phyloP scores from a whole-genome alignment of 768 basidiomycete species.

The Calocera viscosa region DNA sequence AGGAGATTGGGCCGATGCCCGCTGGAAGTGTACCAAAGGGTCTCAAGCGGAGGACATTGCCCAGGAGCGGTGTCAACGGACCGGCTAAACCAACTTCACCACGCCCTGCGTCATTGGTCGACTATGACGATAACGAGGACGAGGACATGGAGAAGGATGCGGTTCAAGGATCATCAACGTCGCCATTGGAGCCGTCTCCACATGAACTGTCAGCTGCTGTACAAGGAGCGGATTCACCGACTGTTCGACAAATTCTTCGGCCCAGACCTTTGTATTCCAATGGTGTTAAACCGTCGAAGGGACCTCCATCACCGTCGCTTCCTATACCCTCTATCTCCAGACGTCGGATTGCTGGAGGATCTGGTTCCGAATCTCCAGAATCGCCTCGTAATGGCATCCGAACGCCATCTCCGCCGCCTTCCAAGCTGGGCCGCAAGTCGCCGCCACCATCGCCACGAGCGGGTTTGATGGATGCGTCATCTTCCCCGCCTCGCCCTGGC shows the following conservation, averaged over 20 bases:
- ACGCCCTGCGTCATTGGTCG: constrained; percentile 34
- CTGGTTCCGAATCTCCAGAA: constrained; percentile 8
- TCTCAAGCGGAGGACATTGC: not conserved
- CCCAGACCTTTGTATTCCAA: constrained; percentile 9
- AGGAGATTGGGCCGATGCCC: constrained; percentile 30
- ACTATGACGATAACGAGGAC: constrained; percentile 68
- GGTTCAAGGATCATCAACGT: not conserved
- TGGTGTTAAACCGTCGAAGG: constrained; percentile 18
- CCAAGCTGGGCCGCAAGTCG: constrained; percentile 25
- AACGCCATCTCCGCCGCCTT: constrained; percentile 25
- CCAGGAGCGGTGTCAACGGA: not conserved
- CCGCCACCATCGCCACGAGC: constrained; percentile 13
- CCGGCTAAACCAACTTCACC: not conserved
- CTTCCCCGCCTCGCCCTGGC: constrained; percentile 41
- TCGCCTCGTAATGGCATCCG: constrained; percentile 2
- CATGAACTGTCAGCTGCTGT: constrained; percentile 6
- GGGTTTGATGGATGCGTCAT: constrained; percentile 26
- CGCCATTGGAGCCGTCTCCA: constrained; percentile 9
- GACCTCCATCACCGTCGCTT: constrained; percentile 13
- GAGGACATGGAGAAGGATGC: constrained; percentile 22
- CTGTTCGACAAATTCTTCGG: constrained; percentile 3
- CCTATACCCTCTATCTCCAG: constrained; percentile 12
- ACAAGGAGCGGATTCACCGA: not conserved
- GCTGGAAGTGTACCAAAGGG: constrained; percentile 9
- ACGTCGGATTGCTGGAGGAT: not conserved